Base-by-base conservation (phyloP, 441 rosid species). In the Pelargonium citronellum region DNA sequence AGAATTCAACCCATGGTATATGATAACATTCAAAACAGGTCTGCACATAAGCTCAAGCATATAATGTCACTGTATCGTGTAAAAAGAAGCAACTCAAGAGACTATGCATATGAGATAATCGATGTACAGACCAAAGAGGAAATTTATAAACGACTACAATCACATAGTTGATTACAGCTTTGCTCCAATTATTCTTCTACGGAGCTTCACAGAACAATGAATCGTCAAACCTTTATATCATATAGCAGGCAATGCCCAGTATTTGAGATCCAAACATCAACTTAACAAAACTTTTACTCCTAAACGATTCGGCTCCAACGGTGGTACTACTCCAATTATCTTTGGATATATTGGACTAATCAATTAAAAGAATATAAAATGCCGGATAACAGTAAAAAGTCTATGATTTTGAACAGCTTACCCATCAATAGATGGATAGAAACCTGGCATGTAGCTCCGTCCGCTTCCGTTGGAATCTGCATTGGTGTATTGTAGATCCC, bases 391-490 rank as follows among this genome's bases (percentile, higher is more conserved):
- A 17, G 17, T 8, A 58, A 58, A 58, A 58, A 17, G 63, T 19
- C 16, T 5, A 7, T 44, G n/a, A 46, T 1, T 46, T 64, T 78
- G 30, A 22, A 61, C 13, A 30, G 74, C 72, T 82, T 67, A 73
- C 51, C 47, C 37, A 70, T 87, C 86, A 15, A 74, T 69, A 1
- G 83, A 34, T 15, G 86, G 87, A 68, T 80, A 84, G 44, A 76
- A 74, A 57, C 79, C 69, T 12, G 86, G 82, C 86, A 87, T 79
- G 72, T 71, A 74, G 53, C 49, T 2, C 1, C 73, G 84, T 65
- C 87, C 84, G 49, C 80, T 77, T 69, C 94, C 92, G 62, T 89
- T 88, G 69, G 91, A 79, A 60, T 87, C 90, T 5, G 79, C 75
- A 64, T 71, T 80, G 22, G 71, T 74, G 65, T 76, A 82, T 8